Evolutionary conservation across 2,329 filamentous ascomycete genomes (phyloP).

Genomic region (Neonectria hederae): DNA sequence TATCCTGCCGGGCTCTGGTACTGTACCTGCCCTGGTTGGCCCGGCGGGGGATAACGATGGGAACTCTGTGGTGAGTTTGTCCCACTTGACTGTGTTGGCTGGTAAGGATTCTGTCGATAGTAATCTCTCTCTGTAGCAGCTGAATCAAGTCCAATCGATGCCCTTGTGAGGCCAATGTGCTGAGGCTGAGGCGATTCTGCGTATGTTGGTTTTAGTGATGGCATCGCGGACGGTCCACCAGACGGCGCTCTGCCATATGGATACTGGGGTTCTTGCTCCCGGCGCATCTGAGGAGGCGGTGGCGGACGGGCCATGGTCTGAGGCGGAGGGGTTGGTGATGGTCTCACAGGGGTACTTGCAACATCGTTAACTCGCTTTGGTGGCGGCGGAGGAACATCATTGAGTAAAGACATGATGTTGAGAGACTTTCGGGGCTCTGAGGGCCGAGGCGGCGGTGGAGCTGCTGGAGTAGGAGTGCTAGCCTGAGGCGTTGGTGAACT

Average conservation of each 20-base stretch:
- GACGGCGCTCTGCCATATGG: slow-evolving; percentile 53
- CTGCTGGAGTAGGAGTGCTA: slow-evolving; percentile 44
- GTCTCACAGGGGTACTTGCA: slow-evolving; percentile 49
- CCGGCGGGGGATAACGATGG: slow-evolving; percentile 57
- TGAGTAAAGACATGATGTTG: slow-evolving; percentile 70
- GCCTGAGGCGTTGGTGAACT: slow-evolving; percentile 42
- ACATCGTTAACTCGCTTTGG: slow-evolving; percentile 64
- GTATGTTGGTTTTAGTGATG: slow-evolving; percentile 63
- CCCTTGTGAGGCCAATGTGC: slow-evolving; percentile 56
- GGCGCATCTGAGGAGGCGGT: slow-evolving; percentile 56
- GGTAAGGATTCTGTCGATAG: slow-evolving; percentile 54
- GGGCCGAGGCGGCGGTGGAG: slow-evolving; percentile 51
- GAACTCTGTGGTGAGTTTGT: slow-evolving; percentile 59
- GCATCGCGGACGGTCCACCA: slow-evolving; percentile 58
- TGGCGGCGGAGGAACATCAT: slow-evolving; percentile 64
- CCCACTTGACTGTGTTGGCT: slow-evolving; percentile 46
- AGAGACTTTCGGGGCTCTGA: slow-evolving; percentile 68
- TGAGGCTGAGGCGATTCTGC: slow-evolving; percentile 61
- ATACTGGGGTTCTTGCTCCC: slow-evolving; percentile 60
- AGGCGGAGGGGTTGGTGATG: slow-evolving; percentile 62
- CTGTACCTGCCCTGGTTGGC: slow-evolving; percentile 48
- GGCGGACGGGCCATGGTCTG: slow-evolving; percentile 55
- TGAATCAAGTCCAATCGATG: slow-evolving; percentile 53
- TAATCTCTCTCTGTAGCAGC: slow-evolving; percentile 58
- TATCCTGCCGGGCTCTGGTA: slow-evolving; percentile 59